Evolutionary conservation across 2,329 filamentous ascomycete genomes (phyloP), one percentile per base, ranked within the genome.

Genomic region (Pseudocercospora pini-densiflorae): DNA sequence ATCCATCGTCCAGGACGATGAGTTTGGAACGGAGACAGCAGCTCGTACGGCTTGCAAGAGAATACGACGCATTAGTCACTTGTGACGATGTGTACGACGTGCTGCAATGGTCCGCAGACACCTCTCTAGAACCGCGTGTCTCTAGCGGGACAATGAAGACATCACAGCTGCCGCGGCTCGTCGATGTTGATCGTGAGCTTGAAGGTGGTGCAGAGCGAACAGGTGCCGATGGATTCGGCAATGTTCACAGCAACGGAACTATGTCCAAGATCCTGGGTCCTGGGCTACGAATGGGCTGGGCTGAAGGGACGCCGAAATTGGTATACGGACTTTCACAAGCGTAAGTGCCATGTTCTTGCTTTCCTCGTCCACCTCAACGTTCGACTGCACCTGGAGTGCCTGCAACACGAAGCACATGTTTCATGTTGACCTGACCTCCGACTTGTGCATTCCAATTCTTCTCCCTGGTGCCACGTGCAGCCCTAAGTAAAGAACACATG

Each of bases 11-110:
- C 31, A 90, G 90, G 75, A 93, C 92, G 2, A 94, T 96, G 89
- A 88, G 89, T 14, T 78, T 93, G 3, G 77, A 79, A 19, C 86
- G 90, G 29, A 87, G 95, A 3, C 81, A 89, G 69, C 82, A 82
- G 10, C 84, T 98, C 3, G 88, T 98, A 24, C 81, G 83, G n/a
- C 79, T 97, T 6, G 94, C 94, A 0, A 86, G 94, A 64, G 83
- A 89, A 65, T 88, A 90, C 77, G 89, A 98, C 77, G 92, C 92
- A 6, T 85, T 98, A n/a, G 80, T 97, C 63, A 85, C 97, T 29
- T 88, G 88, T 58, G 94, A 98, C 80, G 95, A 99, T 77, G 93
- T 98, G 9, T 99, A 99, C 77, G 94, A 98, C 77, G 90, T 94
- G 71, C 84, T 98, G 5, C 91, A 94, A 76, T 97, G 93, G 92